Conservation (phyloP, 768 basidiomycete genomes). For the Boletus subparvulus region DNA sequence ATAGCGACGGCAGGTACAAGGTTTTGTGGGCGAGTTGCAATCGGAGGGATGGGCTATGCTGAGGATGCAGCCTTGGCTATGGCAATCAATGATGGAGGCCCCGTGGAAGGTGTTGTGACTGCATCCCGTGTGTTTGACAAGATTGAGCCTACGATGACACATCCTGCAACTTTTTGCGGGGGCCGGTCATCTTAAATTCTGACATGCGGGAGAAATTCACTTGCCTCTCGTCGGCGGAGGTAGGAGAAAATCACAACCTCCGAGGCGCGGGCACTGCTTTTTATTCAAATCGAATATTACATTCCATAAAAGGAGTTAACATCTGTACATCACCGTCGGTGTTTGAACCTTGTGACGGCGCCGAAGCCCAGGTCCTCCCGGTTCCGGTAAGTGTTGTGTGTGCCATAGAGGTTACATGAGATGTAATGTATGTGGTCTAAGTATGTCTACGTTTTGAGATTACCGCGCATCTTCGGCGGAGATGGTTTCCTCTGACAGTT, state of each 20-base stretch:
- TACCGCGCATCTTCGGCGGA: no score
- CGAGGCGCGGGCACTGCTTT: neutral
- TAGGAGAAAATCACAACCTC: constrained; percentile 37
- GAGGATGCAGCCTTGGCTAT: constrained; percentile 40
- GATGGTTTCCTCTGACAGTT: constrained; percentile 51
- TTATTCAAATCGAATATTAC: neutral
- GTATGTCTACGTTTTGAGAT: no score
- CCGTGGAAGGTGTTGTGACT: constrained; percentile 50
- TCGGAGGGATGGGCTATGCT: constrained; percentile 49
- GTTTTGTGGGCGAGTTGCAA: constrained; percentile 39
- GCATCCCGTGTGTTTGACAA: constrained; percentile 51
- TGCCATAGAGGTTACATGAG: no score
- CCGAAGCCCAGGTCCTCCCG: no score
- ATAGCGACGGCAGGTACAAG: constrained; percentile 55
- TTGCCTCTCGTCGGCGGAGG: constrained; percentile 51
- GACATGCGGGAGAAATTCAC: constrained; percentile 10
- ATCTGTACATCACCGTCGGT: no score
- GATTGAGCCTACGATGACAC: constrained; percentile 64
- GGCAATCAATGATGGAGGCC: constrained; percentile 55
- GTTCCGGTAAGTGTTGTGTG: no score
- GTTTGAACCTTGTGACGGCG: no score
- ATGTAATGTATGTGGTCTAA: no score
- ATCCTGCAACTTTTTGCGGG: constrained; percentile 35
- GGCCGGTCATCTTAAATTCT: neutral
- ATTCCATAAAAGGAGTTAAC: no score